Evolutionary conservation across 345 rosid species (phyloP), one percentile per base, ranked within the genome.

Genomic region (Pseudoturritis turrita): DNA sequence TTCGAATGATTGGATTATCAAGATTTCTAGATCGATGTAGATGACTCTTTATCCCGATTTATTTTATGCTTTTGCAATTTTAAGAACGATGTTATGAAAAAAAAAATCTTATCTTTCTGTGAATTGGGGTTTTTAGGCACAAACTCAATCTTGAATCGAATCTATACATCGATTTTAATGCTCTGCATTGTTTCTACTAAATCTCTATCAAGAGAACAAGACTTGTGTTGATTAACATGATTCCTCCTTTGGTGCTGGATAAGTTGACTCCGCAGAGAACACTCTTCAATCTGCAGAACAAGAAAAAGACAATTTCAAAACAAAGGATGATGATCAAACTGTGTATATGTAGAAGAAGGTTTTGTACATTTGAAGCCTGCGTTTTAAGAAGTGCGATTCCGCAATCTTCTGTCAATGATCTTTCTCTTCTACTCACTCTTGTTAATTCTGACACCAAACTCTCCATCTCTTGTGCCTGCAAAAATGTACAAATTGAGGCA

Each of bases 391-490:
- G 74, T 58, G 76, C 45, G 31, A 71, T 73, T 51, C 88, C 88
- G 40, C 89, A 83, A 66, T 85, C 88, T 82, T 83, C 84, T 33
- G 80, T 44, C n/a, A 81, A 78, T 35, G 81, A 79, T 78, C 67
- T 86, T 79, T 85, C 94, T 7, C 83, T 66, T 10, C 79, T 84
- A 31, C 60, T 76, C 74, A 87, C 82, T 68, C 82, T 83, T 17
- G 89, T 87, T 59, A 92, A 62, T 67, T 89, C 88, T 47, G 89
- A 87, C 17, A 87, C 22, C 80, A 83, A 72, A 23, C 17, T 71
- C 65, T 92, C 92, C 72, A 83, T 70, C 62, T 85, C 86, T 69
- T 78, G 69, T 13, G 88, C 91, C 92, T 91, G 86, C 84, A 74
- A 13, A 9, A 26, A 9, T 22, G 7, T 31, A 29, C 1, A 29